phyloP scores from a whole-genome alignment of 768 basidiomycete species.

The Termitomyces titanicus region DNA sequence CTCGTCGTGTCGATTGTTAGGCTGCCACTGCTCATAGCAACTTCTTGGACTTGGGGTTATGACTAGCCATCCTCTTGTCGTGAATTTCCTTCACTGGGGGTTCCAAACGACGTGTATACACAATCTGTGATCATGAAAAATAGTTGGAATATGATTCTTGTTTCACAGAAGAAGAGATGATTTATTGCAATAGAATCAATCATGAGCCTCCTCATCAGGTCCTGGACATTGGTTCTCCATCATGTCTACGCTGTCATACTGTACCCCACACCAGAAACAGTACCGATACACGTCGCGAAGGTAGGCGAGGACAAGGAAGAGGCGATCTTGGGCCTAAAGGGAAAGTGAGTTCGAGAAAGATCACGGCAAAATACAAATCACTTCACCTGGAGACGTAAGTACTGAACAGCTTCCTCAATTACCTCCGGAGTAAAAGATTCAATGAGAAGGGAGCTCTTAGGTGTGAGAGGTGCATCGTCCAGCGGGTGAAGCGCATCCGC shows the following conservation, averaged over 20 bases:
- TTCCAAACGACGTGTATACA: not conserved
- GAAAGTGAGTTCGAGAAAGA: slow-evolving; percentile 9
- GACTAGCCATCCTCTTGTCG: not conserved
- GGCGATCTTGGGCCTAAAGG: slow-evolving; percentile 64
- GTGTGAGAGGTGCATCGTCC: slow-evolving; percentile 33
- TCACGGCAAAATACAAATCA: slow-evolving; percentile 8
- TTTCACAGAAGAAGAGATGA: not conserved
- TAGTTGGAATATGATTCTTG: not conserved
- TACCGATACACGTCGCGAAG: slow-evolving; percentile 70
- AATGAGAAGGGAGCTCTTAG: slow-evolving; percentile 20
- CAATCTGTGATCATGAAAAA: not conserved
- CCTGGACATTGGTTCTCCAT: slow-evolving; percentile 72
- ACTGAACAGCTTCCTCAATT: slow-evolving; percentile 64
- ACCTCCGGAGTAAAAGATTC: slow-evolving; percentile 46
- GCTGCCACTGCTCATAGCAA: slow-evolving; percentile 1
- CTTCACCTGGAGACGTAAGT: slow-evolving; percentile 62
- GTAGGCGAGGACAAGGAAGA: slow-evolving; percentile 66
- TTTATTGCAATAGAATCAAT: slow-evolving; percentile 35
- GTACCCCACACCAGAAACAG: slow-evolving; percentile 88
- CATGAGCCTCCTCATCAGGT: slow-evolving; percentile 71
- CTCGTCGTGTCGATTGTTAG: slow-evolving; percentile 2
- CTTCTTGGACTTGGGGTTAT: not conserved
- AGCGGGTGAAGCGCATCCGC: slow-evolving; percentile 64
- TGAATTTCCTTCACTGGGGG: not conserved
- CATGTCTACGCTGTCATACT: slow-evolving; percentile 60